A percentile compares a stretch with the other conserved stretches of the same genome.
These are phyloP conservation scores for Aspergillus japonicus DNA, from an alignment of 2,329 filamentous ascomycete genomes.

Conservation along the genomic window DNA sequence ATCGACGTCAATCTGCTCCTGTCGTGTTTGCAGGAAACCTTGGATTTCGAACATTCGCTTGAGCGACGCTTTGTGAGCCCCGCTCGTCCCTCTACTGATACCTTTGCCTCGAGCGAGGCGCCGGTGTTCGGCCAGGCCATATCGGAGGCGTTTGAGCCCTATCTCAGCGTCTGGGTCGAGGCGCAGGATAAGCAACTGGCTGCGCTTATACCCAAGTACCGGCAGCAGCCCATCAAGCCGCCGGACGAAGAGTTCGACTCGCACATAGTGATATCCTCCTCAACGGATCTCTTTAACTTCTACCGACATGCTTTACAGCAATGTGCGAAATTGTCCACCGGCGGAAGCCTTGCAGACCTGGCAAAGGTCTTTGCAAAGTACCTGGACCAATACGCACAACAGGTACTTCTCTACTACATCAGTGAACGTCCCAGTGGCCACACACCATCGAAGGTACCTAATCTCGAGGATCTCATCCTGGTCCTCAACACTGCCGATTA, in stretches of 20 bases:
- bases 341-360: slow-evolving; percentile 80
- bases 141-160: slow-evolving; percentile 95
- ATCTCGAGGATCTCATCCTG: slow-evolving; percentile 73
- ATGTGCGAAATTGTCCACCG: slow-evolving; percentile 92
- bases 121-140: slow-evolving; percentile 86
- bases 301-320: slow-evolving; percentile 91
- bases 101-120: slow-evolving; percentile 73
- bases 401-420: slow-evolving; percentile 75
- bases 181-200: slow-evolving; percentile 89
- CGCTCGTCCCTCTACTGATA: slow-evolving; percentile 81
- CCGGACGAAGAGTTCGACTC: slow-evolving; percentile 88
- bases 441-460: slow-evolving; percentile 52
- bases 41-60: slow-evolving; percentile 92
- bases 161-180: slow-evolving; percentile 94
- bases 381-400: slow-evolving; percentile 90
- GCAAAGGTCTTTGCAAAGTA: slow-evolving; percentile 87
- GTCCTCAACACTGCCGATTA: slow-evolving; percentile 97
- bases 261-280: slow-evolving; percentile 86
- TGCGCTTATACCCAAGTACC: slow-evolving; percentile 81
- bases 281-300: slow-evolving; percentile 95
- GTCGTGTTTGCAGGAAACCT: slow-evolving; percentile 87
- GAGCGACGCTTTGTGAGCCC: slow-evolving; percentile 74
- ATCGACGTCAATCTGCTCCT: slow-evolving; percentile 88
- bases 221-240: slow-evolving; percentile 73
- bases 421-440: slow-evolving; percentile 58